Evolutionary conservation across 768 basidiomycete species (phyloP), one percentile per base, ranked within the genome.

Genomic region (Mycena vitilis): DNA sequence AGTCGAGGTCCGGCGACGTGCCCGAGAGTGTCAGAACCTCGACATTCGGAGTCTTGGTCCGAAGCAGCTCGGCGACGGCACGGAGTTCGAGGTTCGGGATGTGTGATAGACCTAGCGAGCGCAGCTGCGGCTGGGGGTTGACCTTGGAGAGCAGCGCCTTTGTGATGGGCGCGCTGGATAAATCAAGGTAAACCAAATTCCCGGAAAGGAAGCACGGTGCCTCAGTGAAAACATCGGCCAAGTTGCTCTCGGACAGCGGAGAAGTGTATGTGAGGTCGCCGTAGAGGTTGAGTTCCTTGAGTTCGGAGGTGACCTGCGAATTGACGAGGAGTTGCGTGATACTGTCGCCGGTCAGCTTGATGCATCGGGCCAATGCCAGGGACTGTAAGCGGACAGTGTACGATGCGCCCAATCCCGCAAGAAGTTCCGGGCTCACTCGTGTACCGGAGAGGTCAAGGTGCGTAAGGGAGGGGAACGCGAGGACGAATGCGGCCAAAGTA

Each of bases 381-480:
- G 94, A 92, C 66, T 86, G 85, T 47, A 99, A 85, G 34, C 86
- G 88, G 68, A 95, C 80, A 36, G 90, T 90, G 8, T 81, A 71
- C 4, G 92, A 92, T 34, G 84, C 79, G 1, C 88, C 88, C 16
- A 98, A 84, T 0, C 86, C 80, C 36, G 83, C 79, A 11, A 99
- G 88, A 11, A 98, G 87, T 38, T 95, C 90, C 4, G 93, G 88
- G 0, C 88, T 88, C 42, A 87, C 86, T 8, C 93, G 91, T n/a
- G 95, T 98, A 62, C 92, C 92, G 4, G 95, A 96, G 34, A 98
- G 86, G 77, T 98, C 95, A 74, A 98, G 89, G 75, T 95, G 93
- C 18, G 95, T 95, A 23, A 98, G 89, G 49, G 87, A 87, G 0
- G 95, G 94, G 81, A 95, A 95, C 0, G 94, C 89, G 45, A 92